Percentiles rank a stretch among this genome's conserved stretches.
phyloP scores from a whole-genome alignment of 1,139 yeast species.

The Suhomyces coccinellae region DNA sequence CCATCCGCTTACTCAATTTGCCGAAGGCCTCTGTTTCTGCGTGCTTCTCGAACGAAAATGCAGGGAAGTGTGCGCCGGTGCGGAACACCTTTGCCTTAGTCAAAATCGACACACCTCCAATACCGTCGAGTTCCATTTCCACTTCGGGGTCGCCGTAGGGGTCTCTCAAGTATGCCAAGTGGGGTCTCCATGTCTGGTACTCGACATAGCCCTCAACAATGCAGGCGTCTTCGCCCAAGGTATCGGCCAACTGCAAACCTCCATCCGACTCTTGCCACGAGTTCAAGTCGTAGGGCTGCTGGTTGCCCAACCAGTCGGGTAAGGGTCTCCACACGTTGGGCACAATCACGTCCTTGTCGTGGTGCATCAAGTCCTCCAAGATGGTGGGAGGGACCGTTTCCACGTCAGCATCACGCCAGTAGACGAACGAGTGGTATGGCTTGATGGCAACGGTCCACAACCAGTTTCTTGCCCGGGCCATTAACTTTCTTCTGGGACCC shows the following conservation, averaged over 20 bases:
- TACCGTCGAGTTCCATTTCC: slow-evolving; percentile 86
- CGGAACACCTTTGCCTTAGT: slow-evolving; percentile 80
- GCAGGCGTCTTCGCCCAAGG: slow-evolving; percentile 81
- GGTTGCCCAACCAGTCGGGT: slow-evolving; percentile 86
- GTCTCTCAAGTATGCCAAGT: slow-evolving; percentile 81
- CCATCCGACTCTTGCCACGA: slow-evolving; percentile 91
- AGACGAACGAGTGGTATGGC: slow-evolving; percentile 54
- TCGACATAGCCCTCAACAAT: slow-evolving; percentile 92
- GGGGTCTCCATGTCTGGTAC: slow-evolving; percentile 92
- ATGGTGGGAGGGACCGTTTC: slow-evolving; percentile 54
- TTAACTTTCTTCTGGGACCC: slow-evolving; percentile 53
- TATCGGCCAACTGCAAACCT: slow-evolving; percentile 73
- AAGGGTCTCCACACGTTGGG: slow-evolving; percentile 93
- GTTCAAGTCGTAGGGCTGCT: slow-evolving; percentile 87
- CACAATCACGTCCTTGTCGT: slow-evolving; percentile 55
- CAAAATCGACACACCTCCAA: slow-evolving; percentile 86
- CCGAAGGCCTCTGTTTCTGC: slow-evolving; percentile 96
- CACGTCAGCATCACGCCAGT: slow-evolving; percentile 58
- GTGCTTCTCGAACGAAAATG: slow-evolving; percentile 84
- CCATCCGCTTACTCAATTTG: slow-evolving; percentile 79
- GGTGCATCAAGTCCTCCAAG: slow-evolving; percentile 55
- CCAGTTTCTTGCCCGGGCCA: slow-evolving; percentile 60
- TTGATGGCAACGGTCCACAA: slow-evolving; percentile 52
- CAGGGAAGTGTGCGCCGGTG: slow-evolving; percentile 84
- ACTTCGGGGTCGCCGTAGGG: slow-evolving; percentile 85